These are phyloP conservation scores for Adansonia gregorii DNA, from an alignment of 441 rosid species.

Conservation along the genomic window DNA sequence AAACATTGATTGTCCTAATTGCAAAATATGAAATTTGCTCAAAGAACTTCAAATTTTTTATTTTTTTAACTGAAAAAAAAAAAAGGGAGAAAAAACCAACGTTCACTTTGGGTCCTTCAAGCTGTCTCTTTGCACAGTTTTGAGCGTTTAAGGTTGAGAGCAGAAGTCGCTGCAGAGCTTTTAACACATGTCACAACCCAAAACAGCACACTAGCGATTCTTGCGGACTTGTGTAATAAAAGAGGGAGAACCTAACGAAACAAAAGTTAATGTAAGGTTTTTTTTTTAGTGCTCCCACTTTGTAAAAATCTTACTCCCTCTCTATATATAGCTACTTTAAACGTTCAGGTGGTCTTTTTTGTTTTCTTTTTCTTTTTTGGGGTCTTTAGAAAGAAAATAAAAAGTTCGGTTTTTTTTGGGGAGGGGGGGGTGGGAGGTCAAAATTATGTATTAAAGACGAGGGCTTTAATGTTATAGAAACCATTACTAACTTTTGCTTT, in stretches of 20 bases:
- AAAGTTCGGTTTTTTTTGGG: background rate
- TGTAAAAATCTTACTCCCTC: constrained; percentile 1
- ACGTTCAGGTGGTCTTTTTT: constrained; percentile 28
- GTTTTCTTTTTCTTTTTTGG: constrained; percentile 31
- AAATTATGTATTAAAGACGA: constrained; percentile 26
- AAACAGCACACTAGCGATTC: constrained; percentile 28
- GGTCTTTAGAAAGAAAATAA: constrained; percentile 30
- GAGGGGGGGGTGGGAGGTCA: constrained; percentile 20
- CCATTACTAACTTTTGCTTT: background rate
- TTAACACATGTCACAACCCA: constrained; percentile 41
- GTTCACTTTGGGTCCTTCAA: background rate
- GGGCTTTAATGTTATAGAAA: constrained; percentile 22
- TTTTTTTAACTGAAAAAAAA: background rate
- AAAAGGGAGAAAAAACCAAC: background rate
- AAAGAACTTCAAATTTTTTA: background rate
- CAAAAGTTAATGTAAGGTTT: constrained; percentile 21
- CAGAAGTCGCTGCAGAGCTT: constrained; percentile 42
- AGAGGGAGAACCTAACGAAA: constrained; percentile 24
- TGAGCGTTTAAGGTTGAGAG: constrained; percentile 40
- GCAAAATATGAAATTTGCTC: background rate
- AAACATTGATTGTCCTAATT: background rate
- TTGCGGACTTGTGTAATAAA: constrained; percentile 36
- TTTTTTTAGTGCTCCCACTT: background rate
- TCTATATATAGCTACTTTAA: constrained; percentile 37
- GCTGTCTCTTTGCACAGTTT: background rate